Evolutionary conservation across 371 early-diverging fungal species (phyloP).

Genomic region (Mucor ambiguus): DNA sequence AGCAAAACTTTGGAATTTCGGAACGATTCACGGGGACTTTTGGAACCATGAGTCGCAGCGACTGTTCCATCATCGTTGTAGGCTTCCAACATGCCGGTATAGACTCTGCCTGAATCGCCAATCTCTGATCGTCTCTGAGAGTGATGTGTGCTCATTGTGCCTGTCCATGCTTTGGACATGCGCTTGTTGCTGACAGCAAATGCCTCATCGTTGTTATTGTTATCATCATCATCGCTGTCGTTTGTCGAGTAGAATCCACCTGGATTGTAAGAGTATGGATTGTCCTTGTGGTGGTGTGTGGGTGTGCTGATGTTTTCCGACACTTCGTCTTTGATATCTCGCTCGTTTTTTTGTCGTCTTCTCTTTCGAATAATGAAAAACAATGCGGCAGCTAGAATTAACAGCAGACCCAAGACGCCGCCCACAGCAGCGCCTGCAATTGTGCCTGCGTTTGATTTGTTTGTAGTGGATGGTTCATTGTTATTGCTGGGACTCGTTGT

Average conservation of each 20-base stretch:
- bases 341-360: neutral
- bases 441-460: constrained; percentile 8
- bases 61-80: constrained; percentile 15
- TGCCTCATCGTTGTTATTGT: neutral
- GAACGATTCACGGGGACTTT: constrained; percentile 33
- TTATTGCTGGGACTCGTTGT: neutral
- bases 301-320: constrained; percentile 4
- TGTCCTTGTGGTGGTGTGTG: constrained; percentile 7
- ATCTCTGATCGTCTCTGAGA: constrained; percentile 29
- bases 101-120: constrained; percentile 38
- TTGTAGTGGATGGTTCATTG: neutral
- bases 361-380: constrained; percentile 15
- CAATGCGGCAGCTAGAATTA: constrained; percentile 10
- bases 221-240: constrained; percentile 11
- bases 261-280: constrained; percentile 13
- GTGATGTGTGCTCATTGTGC: constrained; percentile 5
- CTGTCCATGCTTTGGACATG: constrained; percentile 17
- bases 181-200: constrained; percentile 5
- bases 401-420: constrained; percentile 13
- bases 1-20: constrained; percentile 35
- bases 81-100: constrained; percentile 36
- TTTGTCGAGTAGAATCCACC: constrained; percentile 13
- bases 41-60: constrained; percentile 25
- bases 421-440: constrained; percentile 34
- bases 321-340: constrained; percentile 3